Evolutionary conservation across 2,329 filamentous ascomycete genomes (phyloP).

Genomic region (Pyricularia sp.): DNA sequence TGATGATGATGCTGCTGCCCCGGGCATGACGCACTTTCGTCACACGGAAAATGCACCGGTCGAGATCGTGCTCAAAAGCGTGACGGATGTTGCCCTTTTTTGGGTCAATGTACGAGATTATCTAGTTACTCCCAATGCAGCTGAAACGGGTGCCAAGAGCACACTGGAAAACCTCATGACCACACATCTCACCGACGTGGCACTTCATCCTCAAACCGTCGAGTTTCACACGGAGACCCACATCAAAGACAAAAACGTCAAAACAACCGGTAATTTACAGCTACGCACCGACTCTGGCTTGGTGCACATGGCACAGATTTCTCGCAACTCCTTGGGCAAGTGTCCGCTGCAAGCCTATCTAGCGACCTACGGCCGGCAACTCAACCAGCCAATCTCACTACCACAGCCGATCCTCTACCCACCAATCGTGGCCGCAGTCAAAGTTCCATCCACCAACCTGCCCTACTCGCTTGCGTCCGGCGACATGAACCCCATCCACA

Average conservation of each 20-base stretch:
- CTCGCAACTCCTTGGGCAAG: background rate
- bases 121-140: background rate
- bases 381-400: background rate
- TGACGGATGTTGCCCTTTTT: background rate
- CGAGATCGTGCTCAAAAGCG: background rate
- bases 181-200: background rate
- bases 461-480: slow-evolving; percentile 29
- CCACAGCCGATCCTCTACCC: background rate
- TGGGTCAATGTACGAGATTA: background rate
- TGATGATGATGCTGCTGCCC: background rate
- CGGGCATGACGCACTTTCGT: background rate
- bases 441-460: background rate
- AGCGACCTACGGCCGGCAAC: background rate
- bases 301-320: background rate
- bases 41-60: background rate
- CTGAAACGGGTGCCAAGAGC: background rate
- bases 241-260: no score
- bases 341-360: background rate
- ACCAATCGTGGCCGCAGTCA: background rate
- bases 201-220: background rate
- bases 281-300: background rate
- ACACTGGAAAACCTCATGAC: background rate
- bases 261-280: background rate
- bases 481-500: slow-evolving; percentile 28
- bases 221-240: background rate